Percentiles rank a stretch among this genome's conserved stretches.
phyloP scores from a whole-genome alignment of 306 rosid genomes.

The Betula pendula region DNA sequence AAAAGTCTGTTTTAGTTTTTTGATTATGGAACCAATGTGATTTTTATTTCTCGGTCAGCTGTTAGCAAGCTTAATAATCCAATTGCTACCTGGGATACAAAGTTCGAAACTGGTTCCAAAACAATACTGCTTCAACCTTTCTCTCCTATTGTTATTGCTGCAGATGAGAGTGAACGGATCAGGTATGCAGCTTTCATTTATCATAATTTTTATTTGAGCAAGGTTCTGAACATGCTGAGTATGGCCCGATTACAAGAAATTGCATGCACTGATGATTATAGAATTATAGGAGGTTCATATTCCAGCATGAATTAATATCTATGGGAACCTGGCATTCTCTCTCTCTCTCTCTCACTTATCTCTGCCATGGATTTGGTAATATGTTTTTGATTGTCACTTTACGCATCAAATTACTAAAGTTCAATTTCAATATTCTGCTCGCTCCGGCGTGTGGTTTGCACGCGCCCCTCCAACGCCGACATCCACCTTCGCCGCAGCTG shows the following conservation, averaged over 20 bases:
- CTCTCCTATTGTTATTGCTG: slow-evolving; percentile 89
- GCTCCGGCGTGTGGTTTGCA: too few species aligned
- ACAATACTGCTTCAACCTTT: slow-evolving; percentile 82
- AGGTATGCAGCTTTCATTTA: slow-evolving; percentile 46
- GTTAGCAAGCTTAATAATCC: slow-evolving; percentile 77
- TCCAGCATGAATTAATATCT: background rate
- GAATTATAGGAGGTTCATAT: slow-evolving; percentile 1
- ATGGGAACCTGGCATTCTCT: background rate
- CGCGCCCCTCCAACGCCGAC: too few species aligned
- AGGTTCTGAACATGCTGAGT: slow-evolving; percentile 13
- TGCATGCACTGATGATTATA: background rate
- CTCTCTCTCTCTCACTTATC: background rate
- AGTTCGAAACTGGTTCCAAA: slow-evolving; percentile 69
- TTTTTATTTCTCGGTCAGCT: slow-evolving; percentile 50
- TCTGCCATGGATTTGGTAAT: background rate
- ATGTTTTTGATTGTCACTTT: background rate
- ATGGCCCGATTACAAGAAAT: slow-evolving; percentile 7
- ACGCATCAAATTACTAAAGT: background rate
- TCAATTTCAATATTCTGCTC: background rate
- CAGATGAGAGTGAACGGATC: slow-evolving; percentile 91
- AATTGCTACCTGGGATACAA: slow-evolving; percentile 91
- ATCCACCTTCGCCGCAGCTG: too few species aligned
- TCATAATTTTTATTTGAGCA: slow-evolving; percentile 12
- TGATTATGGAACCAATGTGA: slow-evolving; percentile 22
- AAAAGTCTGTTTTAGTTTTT: background rate